Base-by-base conservation (phyloP, 139 green algal species). In the Mychonastes homosphaera region DNA sequence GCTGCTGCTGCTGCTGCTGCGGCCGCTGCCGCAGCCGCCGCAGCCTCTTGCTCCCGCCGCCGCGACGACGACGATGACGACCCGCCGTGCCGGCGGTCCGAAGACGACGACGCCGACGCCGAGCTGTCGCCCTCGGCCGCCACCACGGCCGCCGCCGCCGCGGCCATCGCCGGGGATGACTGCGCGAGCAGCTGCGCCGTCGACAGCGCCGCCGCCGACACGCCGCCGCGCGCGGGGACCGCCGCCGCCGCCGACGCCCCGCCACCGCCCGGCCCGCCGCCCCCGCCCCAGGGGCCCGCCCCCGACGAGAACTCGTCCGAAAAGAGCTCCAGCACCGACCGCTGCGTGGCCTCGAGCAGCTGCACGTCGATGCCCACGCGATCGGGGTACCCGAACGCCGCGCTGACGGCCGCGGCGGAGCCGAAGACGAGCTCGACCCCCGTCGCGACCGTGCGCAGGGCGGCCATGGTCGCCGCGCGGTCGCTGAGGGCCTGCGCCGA, bases 361-460 rank as follows among this genome's bases (percentile, higher is more conserved):
- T 71, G 30, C 10, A 80, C 73, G 35, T 94, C 71, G 29, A 94
- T 63, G 10, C 85, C 85, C 51, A 90, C 75, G 2, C 63, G 43
- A 24, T 75, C 62, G 32, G 52, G n/a, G 53, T 67, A 69, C n/a
- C 86, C 85, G 74, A 94, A 94, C 18, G 84, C 79, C 4, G 83
- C 79, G 29, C 57, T 82, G 28, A 94, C 73, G 45, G 85, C 79
- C n/a, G 85, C 82, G 10, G 86, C 80, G 6, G 71, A 86, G 44
- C 76, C 73, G 60, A 92, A 89, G 4, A 94, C 79, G 57, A 80
- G 73, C 50, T 89, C 79, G 24, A 94, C 69, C 23, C 74, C 67
- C 16, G 58, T 40, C 1, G 55, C 39, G 12, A 70, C 67, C n/a
- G 56, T 67, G 33, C 65, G 62, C 9, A 69, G 48, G 48, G 48